Base-by-base conservation (phyloP, 2,329 filamentous ascomycete species). In the Pseudogymnoascus sp. region DNA sequence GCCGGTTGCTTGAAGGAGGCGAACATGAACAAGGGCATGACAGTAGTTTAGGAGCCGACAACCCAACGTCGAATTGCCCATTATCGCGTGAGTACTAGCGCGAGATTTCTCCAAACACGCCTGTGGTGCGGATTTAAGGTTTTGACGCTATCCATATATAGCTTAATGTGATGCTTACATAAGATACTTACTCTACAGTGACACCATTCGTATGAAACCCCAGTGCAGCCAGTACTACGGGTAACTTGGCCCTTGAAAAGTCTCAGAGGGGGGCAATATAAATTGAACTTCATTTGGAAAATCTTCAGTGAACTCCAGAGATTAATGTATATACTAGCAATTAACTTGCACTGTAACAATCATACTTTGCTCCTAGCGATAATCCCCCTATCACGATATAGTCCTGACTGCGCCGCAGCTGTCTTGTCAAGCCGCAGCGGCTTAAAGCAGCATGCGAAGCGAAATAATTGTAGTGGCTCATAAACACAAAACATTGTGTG, bases 51-150 rank as follows among this genome's bases (percentile, higher is more conserved):
- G 50, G 50, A 34, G 50, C 28, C 28, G 50, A 56, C 50, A 18
- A 56, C 50, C 50, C 50, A 56, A 56, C 25, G 50, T 56, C 50
- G 50, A 56, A 56, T 56, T 56, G 50, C 50, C 50, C 50, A 18
- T 56, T 56, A 56, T 56, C 50, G 50, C 50, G 50, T 56, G 50
- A 56, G 50, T 18, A 34, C 50, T 56, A 56, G 50, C 50, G 50
- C 28, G 50, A 56, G 25, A 12, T 34, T 34, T 56, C 28, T 34
- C 50, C 50, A 56, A 56, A 56, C 50, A 56, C 50, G 25, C 25
- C 46, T 56, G 16, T 56, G 50, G 50, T 56, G 50, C 50, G 16
- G 50, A 56, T 21, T 56, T 56, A 56, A 56, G 50, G 50, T 56
- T 34, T 56, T 34, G 50, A 16, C 25, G 16, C 50, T 56, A 56